A percentile compares a stretch with the other conserved stretches of the same genome.
phyloP scores from a whole-genome alignment of 129 eudicot genomes.

The Gnaphalium uliginosum region DNA sequence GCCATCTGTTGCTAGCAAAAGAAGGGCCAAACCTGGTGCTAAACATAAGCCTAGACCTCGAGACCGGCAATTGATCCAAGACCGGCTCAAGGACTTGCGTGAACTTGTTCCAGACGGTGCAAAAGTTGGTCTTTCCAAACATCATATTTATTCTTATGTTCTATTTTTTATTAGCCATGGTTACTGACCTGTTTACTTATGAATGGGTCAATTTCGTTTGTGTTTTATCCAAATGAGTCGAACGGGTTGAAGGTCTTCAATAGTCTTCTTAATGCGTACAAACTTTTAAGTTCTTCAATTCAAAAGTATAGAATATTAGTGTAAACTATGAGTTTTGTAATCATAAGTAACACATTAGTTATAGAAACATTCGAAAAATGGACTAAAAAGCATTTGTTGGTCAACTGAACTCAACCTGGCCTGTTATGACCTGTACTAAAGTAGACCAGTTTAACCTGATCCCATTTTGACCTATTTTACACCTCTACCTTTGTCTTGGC shows the following conservation, averaged over 20 bases:
- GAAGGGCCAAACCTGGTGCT: slow-evolving; percentile 45
- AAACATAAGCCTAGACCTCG: slow-evolving; percentile 70
- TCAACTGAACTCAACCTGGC: slow-evolving; percentile 6
- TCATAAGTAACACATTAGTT: neutral
- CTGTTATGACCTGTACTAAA: neutral
- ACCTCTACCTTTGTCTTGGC: neutral
- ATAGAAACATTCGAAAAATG: neutral
- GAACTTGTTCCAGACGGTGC: slow-evolving; percentile 76
- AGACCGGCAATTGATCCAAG: slow-evolving; percentile 92
- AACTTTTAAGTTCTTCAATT: neutral
- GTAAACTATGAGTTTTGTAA: neutral
- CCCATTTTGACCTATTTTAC: neutral
- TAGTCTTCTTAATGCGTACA: neutral
- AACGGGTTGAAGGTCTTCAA: neutral
- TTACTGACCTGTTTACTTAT: neutral
- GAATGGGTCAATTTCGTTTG: slow-evolving; percentile 6
- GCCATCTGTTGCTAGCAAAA: slow-evolving; percentile 42
- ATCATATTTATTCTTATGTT: neutral
- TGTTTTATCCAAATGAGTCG: neutral
- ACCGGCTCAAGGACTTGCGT: slow-evolving; percentile 80
- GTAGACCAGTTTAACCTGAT: neutral
- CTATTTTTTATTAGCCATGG: slow-evolving; percentile 12
- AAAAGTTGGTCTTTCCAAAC: slow-evolving; percentile 46
- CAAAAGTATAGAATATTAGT: neutral
- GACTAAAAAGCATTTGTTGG: neutral